Evolutionary conservation across 2,329 filamentous ascomycete genomes (phyloP).

Genomic region (Penicillium sp.): DNA sequence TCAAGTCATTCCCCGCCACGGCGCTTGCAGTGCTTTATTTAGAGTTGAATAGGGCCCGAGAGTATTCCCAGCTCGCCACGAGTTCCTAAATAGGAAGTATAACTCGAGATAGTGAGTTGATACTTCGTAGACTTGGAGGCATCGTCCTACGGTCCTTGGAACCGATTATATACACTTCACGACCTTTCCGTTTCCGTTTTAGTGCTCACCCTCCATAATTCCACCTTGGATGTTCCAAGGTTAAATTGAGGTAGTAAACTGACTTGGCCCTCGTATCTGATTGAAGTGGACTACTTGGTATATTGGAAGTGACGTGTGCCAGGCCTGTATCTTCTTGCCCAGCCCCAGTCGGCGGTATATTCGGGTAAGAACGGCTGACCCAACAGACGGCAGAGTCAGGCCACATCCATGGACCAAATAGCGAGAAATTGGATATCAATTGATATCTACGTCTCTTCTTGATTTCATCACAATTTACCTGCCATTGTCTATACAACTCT

Average conservation of each 20-base stretch:
- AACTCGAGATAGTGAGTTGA: not conserved
- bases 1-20: slow-evolving; percentile 17
- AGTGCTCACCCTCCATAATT: not conserved
- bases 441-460: not conserved
- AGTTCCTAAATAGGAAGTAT: not conserved
- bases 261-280: not conserved
- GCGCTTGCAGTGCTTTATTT: slow-evolving; percentile 25
- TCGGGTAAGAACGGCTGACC: not conserved
- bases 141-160: not conserved
- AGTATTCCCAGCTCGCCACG: not conserved
- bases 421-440: not conserved
- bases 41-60: slow-evolving; percentile 9
- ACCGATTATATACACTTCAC: not conserved
- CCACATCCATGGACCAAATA: not conserved
- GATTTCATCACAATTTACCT: not conserved
- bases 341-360: not conserved
- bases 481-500: no score
- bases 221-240: not conserved
- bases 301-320: not conserved
- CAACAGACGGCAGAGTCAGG: not conserved
- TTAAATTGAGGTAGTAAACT: not conserved
- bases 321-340: not conserved
- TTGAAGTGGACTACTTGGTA: not conserved
- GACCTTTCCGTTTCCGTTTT: not conserved
- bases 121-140: not conserved